Conservation (phyloP, 1,139 yeast genomes). For the Saccharomyces hybrid region DNA sequence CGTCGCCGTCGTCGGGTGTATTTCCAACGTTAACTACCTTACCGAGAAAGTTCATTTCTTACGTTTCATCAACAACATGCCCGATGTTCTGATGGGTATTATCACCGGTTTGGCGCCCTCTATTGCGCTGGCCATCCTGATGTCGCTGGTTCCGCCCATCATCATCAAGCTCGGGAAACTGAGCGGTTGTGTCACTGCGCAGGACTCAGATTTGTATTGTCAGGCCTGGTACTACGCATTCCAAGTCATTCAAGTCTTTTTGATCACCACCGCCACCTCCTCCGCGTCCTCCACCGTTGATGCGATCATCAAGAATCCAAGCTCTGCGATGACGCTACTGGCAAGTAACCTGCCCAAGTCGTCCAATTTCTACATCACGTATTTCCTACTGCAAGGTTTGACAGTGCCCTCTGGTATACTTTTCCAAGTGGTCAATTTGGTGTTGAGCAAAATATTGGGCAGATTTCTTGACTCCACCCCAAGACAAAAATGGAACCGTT, state of each 20-base stretch:
- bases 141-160: slow-evolving; percentile 72
- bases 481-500: slow-evolving; percentile 50
- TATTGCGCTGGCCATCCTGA: slow-evolving; percentile 54
- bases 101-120: slow-evolving; percentile 76
- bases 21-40: slow-evolving; percentile 65
- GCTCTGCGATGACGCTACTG: slow-evolving; percentile 47
- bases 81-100: slow-evolving; percentile 49
- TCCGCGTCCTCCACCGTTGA: slow-evolving; percentile 66
- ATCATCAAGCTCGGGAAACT: slow-evolving; percentile 63
- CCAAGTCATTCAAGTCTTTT: slow-evolving; percentile 77
- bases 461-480: slow-evolving; percentile 51
- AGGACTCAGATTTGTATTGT: slow-evolving; percentile 69
- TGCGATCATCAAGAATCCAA: slow-evolving; percentile 47
- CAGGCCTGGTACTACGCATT: slow-evolving; percentile 85
- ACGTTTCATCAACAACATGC: slow-evolving; percentile 56
- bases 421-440: slow-evolving; percentile 43
- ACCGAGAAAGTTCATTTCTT: slow-evolving; percentile 54
- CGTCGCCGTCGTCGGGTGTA: slow-evolving; percentile 73
- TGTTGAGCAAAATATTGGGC: slow-evolving; percentile 38
- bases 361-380: slow-evolving; percentile 67
- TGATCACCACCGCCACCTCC: slow-evolving; percentile 74
- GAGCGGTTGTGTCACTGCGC: slow-evolving; percentile 63
- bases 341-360: slow-evolving; percentile 60
- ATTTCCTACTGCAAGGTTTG: slow-evolving; percentile 57
- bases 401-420: slow-evolving; percentile 60